A percentile compares a stretch with the other conserved stretches of the same genome.
phyloP scores from a whole-genome alignment of 1,139 yeast genomes.

The Arxiozyma heterogenica region DNA sequence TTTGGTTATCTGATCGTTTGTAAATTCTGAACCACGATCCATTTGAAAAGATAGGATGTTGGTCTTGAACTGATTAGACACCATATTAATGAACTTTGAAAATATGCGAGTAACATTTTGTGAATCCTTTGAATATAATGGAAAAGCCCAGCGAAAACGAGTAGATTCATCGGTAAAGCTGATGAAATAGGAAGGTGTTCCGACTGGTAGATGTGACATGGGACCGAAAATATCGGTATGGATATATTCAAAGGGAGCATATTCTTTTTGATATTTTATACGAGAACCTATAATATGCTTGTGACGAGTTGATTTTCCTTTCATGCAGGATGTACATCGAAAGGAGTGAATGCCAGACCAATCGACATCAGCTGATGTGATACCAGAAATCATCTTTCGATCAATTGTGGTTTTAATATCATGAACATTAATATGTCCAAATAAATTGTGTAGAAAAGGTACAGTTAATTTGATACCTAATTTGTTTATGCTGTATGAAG shows the following conservation, averaged over 20 bases:
- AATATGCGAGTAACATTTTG: not conserved
- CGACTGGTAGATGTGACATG: not conserved
- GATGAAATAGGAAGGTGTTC: conserved; percentile 5
- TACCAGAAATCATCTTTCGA: not conserved
- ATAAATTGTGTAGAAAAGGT: not conserved
- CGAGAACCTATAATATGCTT: conserved; percentile 5
- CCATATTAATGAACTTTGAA: not conserved
- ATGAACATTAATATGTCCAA: conserved; percentile 1
- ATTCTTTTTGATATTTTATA: conserved; percentile 2
- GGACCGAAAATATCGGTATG: conserved; percentile 10
- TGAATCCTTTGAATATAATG: not conserved
- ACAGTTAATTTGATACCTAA: not conserved
- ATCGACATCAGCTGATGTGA: not conserved
- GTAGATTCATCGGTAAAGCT: conserved; percentile 6
- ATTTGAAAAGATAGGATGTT: conserved; percentile 6
- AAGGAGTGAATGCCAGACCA: not conserved
- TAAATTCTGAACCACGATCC: conserved; percentile 10
- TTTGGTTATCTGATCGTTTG: conserved; percentile 2
- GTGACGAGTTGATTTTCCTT: conserved; percentile 3
- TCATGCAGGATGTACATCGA: conserved; percentile 5
- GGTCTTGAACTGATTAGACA: conserved; percentile 3
- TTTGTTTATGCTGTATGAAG: not conserved
- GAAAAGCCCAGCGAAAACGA: conserved; percentile 6
- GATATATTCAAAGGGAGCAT: conserved; percentile 5
- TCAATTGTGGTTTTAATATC: not conserved